Evolutionary conservation across 2,329 filamentous ascomycete genomes (phyloP).

Genomic region (Akanthomyces muscarius): DNA sequence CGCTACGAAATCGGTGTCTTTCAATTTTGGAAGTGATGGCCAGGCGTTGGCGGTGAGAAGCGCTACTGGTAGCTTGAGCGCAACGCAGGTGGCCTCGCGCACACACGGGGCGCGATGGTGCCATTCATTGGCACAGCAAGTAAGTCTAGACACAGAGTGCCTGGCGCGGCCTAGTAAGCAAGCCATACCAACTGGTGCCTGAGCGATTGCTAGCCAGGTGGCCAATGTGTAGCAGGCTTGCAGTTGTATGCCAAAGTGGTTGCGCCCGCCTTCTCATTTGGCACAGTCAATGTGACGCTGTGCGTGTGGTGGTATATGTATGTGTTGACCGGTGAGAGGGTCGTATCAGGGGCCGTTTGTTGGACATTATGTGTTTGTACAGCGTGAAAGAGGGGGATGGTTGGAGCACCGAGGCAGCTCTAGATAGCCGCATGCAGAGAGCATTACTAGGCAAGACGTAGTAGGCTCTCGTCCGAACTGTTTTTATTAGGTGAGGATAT

Average conservation of each 20-base stretch:
- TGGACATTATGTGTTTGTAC: not conserved
- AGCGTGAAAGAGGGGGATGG: not conserved
- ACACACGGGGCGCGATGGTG: not conserved
- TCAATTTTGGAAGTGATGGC: not conserved
- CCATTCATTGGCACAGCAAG: conserved; percentile 4
- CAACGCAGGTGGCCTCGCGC: not conserved
- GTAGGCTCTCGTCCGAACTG: conserved; percentile 2
- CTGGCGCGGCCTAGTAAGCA: not conserved
- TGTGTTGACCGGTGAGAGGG: not conserved
- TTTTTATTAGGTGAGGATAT: not conserved
- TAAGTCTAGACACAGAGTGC: not conserved
- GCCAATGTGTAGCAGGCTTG: not conserved
- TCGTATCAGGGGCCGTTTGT: not conserved
- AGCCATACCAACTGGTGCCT: not conserved
- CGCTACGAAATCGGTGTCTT: not conserved
- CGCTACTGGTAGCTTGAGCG: not conserved
- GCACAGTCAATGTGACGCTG: not conserved
- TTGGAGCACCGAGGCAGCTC: not conserved
- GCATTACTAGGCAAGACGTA: not conserved
- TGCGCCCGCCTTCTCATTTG: not conserved
- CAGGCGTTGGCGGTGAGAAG: conserved; percentile 1
- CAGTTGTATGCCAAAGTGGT: too few species aligned
- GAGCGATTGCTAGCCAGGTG: not conserved
- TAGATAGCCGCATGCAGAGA: too few species aligned
- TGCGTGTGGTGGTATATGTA: not conserved